Evolutionary conservation across 768 basidiomycete genomes (phyloP), one percentile per base, ranked within the genome.

Genomic region (Mycena rosella): DNA sequence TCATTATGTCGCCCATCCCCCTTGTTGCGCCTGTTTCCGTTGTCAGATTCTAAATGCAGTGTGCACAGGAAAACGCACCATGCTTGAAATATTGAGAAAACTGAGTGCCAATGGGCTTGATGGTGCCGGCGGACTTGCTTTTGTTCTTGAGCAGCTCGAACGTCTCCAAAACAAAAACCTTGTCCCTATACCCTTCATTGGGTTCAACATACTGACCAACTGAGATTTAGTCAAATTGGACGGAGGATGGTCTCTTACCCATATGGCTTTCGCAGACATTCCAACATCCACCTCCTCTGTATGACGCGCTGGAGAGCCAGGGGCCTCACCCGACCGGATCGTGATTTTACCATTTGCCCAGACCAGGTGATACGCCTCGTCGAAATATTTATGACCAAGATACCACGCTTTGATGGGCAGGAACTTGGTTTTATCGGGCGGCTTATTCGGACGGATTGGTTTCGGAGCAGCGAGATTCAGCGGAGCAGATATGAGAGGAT

Each of bases 321-420:
- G 45, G 20, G 26, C 40, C 8, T 51, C 44, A 27, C 58, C 65
- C 24, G 60, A 55, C 29, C 49, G 38, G 24, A 67, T 55, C 14
- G 20, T 59, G 20, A 70, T 20, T n/a, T 38, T 68, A n/a, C 51
- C 54, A 9, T 36, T 8, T 51, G 38, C 47, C 26, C 48, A 60
- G 14, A 63, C 26, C 47, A 62, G 54, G 34, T 63, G 67, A 48
- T 65, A 70, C 17, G 70, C 38, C 14, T 67, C 67, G 0, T 51
- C 47, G 38, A 70, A 69, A 32, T 57, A 65, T 54, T 74, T 74
- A 34, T 51, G 65, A 5, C 77, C 77, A 36, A 74, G 63, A 65
- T 65, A 75, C 72, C 73, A 75, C 24, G 73, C 75, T 56, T 69
- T 68, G n/a, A 77, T 60, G 36, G 74, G 73, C 34, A 76, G 22